These are phyloP conservation scores for Aspergillus ibericus DNA, from an alignment of 2,329 filamentous ascomycete species.

Conservation along the genomic window DNA sequence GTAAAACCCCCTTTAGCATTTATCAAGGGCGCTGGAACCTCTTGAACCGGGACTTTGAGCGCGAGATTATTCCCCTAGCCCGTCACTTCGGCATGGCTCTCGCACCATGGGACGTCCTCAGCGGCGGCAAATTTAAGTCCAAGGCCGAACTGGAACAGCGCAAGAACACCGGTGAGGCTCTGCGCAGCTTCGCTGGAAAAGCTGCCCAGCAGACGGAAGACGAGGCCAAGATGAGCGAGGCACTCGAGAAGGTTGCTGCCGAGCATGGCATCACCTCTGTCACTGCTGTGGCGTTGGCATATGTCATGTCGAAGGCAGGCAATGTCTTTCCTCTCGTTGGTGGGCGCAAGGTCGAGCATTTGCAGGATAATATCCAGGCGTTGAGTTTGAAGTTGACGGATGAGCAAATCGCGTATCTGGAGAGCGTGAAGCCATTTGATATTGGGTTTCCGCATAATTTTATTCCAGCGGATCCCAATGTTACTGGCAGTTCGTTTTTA, in stretches of 20 bases:
- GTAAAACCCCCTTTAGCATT: conserved; percentile 42
- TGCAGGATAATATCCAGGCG: conserved; percentile 69
- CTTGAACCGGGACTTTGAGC: conserved; percentile 41
- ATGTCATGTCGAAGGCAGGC: conserved; percentile 69
- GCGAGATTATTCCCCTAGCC: conserved; percentile 45
- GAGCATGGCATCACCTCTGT: conserved; percentile 56
- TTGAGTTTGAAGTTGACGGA: conserved; percentile 59
- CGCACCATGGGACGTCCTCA: conserved; percentile 61
- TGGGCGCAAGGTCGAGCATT: conserved; percentile 66
- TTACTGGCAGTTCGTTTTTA: conserved; percentile 6
- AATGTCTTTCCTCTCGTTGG: conserved; percentile 74
- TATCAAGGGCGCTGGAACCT: conserved; percentile 45
- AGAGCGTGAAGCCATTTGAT: conserved; percentile 61
- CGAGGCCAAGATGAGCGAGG: conserved; percentile 54
- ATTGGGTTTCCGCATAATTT: conserved; percentile 66
- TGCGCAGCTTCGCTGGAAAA: conserved; percentile 31
- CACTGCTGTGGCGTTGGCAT: conserved; percentile 68
- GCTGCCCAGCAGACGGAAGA: conserved; percentile 45
- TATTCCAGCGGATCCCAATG: conserved; percentile 35
- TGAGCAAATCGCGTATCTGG: conserved; percentile 66
- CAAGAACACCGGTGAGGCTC: conserved; percentile 44
- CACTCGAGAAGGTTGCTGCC: conserved; percentile 60
- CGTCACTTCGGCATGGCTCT: conserved; percentile 48
- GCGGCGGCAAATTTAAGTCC: conserved; percentile 53
- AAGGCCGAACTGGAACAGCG: conserved; percentile 50